Base-by-base conservation (phyloP, 1,139 yeast genomes). In the Taphrina populina region DNA sequence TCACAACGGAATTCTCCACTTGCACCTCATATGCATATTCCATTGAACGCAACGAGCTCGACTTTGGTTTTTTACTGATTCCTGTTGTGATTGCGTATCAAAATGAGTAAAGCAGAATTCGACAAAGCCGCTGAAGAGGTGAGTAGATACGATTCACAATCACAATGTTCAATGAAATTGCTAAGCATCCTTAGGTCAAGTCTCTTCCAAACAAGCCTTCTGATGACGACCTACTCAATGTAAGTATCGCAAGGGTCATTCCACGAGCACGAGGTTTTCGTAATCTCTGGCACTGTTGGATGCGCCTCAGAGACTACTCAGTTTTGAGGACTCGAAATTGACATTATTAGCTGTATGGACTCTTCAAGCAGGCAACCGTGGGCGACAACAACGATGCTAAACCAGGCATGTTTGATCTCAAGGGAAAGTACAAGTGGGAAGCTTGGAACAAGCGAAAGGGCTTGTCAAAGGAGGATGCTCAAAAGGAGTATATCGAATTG, bases 331-430 rank as follows among this genome's bases (percentile, higher is more conserved):
- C 26, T n/a, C n/a, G n/a, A n/a, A 5, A 3, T 29, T 37, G 43
- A 37, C 15, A 2, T 7, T 23, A 4, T 2, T 72, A 70, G 71
- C 69, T 73, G 67, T 92, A 92, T 75, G 96, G 94, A 40, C 79
- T 92, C 67, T 92, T 79, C 83, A 92, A 92, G 75, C 98, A 92
- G 75, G 95, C 97, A 63, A 90, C 97, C 46, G 84, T 83, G 59
- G 98, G 98, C 64, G 98, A 92, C 79, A 86, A 86, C 77, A 78
- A 76, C 71, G 84, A 95, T 60, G 74, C 81, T 59, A 84, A 84
- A 72, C 83, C 75, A 59, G 95, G 96, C 62, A 74, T 86, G 62
- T 87, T 90, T 71, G 95, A 90, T 74, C 79, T 92, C 74, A 63
- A 62, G 62, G 64, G 92, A 65, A 90, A 92, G 74, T 86, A 86